Base-by-base conservation (phyloP, 805 yeast species). In the Debaryomyces tyrocola region DNA sequence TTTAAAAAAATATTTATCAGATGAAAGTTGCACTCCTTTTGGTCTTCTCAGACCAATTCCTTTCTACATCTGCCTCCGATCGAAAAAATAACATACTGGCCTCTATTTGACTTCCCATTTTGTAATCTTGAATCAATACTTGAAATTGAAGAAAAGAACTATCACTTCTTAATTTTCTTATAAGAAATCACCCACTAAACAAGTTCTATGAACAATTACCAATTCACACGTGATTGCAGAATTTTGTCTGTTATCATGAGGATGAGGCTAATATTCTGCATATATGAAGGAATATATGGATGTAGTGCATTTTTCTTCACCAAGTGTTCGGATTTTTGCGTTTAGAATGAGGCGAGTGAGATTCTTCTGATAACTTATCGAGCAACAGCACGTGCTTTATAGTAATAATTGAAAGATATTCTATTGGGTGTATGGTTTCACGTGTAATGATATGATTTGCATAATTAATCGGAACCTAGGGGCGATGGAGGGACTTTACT, bases 21-120 rank as follows among this genome's bases (percentile, higher is more conserved):
- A 24, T 24, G 5, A 24, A 24, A 24, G 27, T 24, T 24, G 27
- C 27, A 24, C 18, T 4, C 18, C 18, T 17, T 17, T 17, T 24
- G 10, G 5, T 24, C 27, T 9, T 9, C 10, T 9, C 27, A 24
- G 27, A 9, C 2, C 18, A 24, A 24, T 24, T 24, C 27, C 2
- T 4, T 31, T 14, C 34, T 14, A 31, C 7, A 31, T 8, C 34
- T 31, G 11, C 11, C 34, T 24, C 10, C 10, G 27, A 24, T 24
- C 34, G n/a, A 31, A 31, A 31, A n/a, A n/a, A n/a, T 31, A 24
- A 39, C 43, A 40, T 40, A 40, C 43, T 40, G 31, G 43, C 43
- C 20, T 40, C 43, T n/a, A 20, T 20, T 20, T 40, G 43, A 40
- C 37, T 40, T 18, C 38, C 20, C 38, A 35, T 35, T n/a, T 35